phyloP scores from a whole-genome alignment of 164 flowering plant species.

The Magnolia officinalis region DNA sequence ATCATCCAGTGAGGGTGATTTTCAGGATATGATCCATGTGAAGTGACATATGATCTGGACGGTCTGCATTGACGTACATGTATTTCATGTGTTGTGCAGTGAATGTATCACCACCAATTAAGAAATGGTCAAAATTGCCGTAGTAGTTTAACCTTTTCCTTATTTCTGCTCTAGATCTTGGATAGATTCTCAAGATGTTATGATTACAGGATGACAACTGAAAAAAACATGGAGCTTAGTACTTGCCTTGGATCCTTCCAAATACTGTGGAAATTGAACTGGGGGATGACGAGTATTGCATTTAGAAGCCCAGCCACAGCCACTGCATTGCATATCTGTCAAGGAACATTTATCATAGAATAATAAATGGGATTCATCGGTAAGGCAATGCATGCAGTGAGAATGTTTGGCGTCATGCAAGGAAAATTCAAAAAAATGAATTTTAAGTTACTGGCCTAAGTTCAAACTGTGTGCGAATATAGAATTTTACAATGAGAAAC shows the following conservation, averaged over 20 bases:
- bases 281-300: conserved; percentile 69
- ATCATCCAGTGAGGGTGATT: too few relatives aligned
- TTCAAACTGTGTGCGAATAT: neutral
- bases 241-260: conserved; percentile 72
- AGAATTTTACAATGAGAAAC: too few relatives aligned
- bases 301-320: conserved; percentile 78
- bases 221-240: neutral
- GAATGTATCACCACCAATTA: neutral
- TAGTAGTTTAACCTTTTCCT: too few relatives aligned
- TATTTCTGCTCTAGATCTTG: too few relatives aligned
- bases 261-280: conserved; percentile 50
- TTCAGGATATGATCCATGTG: too few relatives aligned
- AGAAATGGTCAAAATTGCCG: neutral
- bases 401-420: neutral
- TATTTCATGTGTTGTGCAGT: too few relatives aligned
- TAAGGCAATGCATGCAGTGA: neutral
- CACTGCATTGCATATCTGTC: conserved; percentile 88
- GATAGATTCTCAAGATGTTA: neutral
- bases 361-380: neutral
- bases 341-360: conserved; percentile 1
- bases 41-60: too few relatives aligned
- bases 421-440: neutral
- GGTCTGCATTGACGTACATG: too few relatives aligned
- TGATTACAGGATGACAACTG: neutral
- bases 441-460: neutral